These are phyloP conservation scores for Syzygium aromaticum DNA, from an alignment of 345 rosid species.

Conservation along the genomic window DNA sequence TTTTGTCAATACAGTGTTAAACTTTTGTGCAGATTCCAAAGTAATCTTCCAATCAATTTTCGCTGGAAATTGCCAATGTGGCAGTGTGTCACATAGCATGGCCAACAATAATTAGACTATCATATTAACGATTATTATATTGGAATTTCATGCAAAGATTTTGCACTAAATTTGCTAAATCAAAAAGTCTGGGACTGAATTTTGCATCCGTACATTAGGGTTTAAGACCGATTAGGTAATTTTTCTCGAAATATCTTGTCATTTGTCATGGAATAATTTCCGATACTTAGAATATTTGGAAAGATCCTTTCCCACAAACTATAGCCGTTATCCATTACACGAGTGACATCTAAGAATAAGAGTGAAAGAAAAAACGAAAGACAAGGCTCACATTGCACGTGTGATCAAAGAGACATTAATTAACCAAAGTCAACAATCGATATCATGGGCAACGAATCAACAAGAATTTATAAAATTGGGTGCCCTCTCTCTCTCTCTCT, in stretches of 20 bases:
- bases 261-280: background rate
- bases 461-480: background rate
- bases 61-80: background rate
- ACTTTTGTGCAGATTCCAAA: rapidly evolving
- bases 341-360: background rate
- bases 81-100: rapidly evolving
- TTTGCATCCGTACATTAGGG: too few species aligned
- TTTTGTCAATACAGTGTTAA: rapidly evolving
- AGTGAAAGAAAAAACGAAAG: background rate
- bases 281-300: background rate
- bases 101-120: too few species aligned
- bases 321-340: background rate
- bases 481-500: too few species aligned
- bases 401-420: background rate
- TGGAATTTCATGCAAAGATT: rapidly evolving
- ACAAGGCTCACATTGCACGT: background rate
- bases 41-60: rapidly evolving
- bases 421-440: background rate
- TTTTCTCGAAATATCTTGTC: too few species aligned
- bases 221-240: too few species aligned
- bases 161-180: background rate
- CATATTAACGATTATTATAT: background rate
- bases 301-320: background rate
- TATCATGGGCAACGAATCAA: background rate
- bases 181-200: too few species aligned